These are phyloP conservation scores for Irpex sp. DNA, from an alignment of 1,284 basidiomycete species.

Conservation along the genomic window DNA sequence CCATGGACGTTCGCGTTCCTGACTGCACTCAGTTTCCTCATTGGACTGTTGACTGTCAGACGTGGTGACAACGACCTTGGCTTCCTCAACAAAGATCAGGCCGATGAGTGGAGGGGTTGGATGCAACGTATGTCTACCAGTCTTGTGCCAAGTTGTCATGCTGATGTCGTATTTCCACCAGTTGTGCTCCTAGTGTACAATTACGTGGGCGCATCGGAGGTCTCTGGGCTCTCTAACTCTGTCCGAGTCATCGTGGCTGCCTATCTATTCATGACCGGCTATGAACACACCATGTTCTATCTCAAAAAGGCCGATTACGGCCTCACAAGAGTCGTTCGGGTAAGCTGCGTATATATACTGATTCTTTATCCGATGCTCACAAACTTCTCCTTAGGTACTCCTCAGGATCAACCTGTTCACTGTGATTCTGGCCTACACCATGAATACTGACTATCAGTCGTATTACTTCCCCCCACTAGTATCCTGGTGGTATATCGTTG, in stretches of 20 bases:
- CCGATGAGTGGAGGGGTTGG: slow-evolving; percentile 96
- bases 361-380: background rate
- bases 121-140: slow-evolving; percentile 73
- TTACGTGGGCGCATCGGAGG: slow-evolving; percentile 82
- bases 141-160: background rate
- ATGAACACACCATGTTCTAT: slow-evolving; percentile 76
- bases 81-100: slow-evolving; percentile 86
- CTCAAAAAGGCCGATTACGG: slow-evolving; percentile 85
- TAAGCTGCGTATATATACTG: slow-evolving; percentile 23
- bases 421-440: slow-evolving; percentile 77
- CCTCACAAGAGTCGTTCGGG: slow-evolving; percentile 70
- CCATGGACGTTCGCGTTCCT: slow-evolving; percentile 64
- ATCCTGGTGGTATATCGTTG: slow-evolving; percentile 81
- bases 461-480: slow-evolving; percentile 88
- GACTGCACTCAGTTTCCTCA: slow-evolving; percentile 46
- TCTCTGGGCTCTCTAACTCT: slow-evolving; percentile 88
- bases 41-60: slow-evolving; percentile 66
- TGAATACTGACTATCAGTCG: slow-evolving; percentile 88
- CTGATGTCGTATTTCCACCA: slow-evolving; percentile 23
- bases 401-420: slow-evolving; percentile 84
- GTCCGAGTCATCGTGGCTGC: slow-evolving; percentile 84
- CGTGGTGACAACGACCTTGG: slow-evolving; percentile 79
- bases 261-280: slow-evolving; percentile 82
- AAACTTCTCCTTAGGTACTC: slow-evolving; percentile 48
- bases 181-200: slow-evolving; percentile 89